A percentile compares a stretch with the other conserved stretches of the same genome.
Conservation (phyloP, 1,139 yeast genomes). For the Blastobotrys petasosporus region DNA sequence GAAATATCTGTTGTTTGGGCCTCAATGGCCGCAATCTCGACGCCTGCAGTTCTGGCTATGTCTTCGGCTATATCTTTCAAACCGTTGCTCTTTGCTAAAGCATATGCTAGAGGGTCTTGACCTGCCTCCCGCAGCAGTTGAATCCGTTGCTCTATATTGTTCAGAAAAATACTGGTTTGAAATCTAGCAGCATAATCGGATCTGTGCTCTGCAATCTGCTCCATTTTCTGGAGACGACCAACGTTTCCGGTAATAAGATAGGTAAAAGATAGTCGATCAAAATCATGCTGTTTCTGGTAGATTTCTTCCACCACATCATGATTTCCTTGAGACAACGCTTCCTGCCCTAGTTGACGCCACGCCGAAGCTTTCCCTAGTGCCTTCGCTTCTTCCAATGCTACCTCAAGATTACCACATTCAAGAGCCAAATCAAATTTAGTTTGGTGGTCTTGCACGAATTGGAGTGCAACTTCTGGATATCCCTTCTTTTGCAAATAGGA, state of each 20-base stretch:
- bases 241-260: slow-evolving; percentile 79
- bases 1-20: slow-evolving; percentile 41
- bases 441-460: slow-evolving; percentile 94
- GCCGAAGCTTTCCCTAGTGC: slow-evolving; percentile 59
- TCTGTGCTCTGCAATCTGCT: slow-evolving; percentile 82
- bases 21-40: slow-evolving; percentile 58
- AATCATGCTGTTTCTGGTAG: slow-evolving; percentile 78
- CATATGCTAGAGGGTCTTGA: slow-evolving; percentile 82
- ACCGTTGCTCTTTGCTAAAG: slow-evolving; percentile 86
- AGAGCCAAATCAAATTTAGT: slow-evolving; percentile 93
- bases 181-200: slow-evolving; percentile 75
- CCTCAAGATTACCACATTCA: slow-evolving; percentile 82
- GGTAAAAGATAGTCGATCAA: slow-evolving; percentile 84
- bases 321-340: slow-evolving; percentile 88
- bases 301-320: slow-evolving; percentile 78
- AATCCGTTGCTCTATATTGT: slow-evolving; percentile 71
- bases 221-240: slow-evolving; percentile 74
- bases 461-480: slow-evolving; percentile 81
- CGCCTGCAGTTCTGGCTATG: slow-evolving; percentile 57
- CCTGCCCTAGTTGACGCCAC: slow-evolving; percentile 82
- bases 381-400: slow-evolving; percentile 87
- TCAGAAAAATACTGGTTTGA: slow-evolving; percentile 75
- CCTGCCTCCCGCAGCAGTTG: slow-evolving; percentile 73
- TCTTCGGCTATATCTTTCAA: slow-evolving; percentile 66
- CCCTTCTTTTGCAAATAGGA: slow-evolving; percentile 94